Evolutionary conservation across 352 stramenopile genomes (phyloP).

Genomic region (Pythium brassicae): DNA sequence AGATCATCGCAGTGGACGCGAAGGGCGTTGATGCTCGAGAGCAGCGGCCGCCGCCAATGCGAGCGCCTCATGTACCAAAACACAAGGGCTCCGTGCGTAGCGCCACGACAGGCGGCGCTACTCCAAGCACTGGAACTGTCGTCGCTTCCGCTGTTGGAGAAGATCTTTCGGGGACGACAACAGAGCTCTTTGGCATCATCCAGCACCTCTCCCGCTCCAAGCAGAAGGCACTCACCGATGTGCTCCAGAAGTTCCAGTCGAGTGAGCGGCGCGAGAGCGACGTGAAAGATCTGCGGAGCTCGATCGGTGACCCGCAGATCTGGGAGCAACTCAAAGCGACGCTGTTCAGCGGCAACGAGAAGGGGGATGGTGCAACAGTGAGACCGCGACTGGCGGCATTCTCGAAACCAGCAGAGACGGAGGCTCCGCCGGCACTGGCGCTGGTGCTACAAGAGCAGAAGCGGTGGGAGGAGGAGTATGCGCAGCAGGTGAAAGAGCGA

Average conservation of each 20-base stretch:
- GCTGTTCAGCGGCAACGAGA: constrained; percentile 16
- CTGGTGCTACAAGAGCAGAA: constrained; percentile 58
- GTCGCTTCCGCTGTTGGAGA: neutral
- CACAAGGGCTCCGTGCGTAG: too few species aligned
- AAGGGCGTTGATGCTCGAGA: neutral
- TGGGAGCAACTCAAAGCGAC: constrained; percentile 62
- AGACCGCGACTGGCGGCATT: constrained; percentile 5
- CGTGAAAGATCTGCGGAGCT: constrained; percentile 44
- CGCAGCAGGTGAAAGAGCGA: constrained; percentile 38
- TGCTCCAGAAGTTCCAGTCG: constrained; percentile 58
- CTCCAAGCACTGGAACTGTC: too few species aligned
- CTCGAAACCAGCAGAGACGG: neutral
- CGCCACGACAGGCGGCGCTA: constrained; percentile 1
- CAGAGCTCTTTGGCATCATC: constrained; percentile 58
- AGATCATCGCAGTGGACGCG: constrained; percentile 4
- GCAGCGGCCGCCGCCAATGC: neutral
- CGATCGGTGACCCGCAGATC: constrained; percentile 67
- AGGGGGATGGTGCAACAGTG: neutral
- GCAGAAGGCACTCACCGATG: constrained; percentile 49
- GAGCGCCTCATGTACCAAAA: too few species aligned
- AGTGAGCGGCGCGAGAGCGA: constrained; percentile 52
- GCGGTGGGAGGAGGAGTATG: constrained; percentile 59
- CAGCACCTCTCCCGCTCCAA: constrained; percentile 68
- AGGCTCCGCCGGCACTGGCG: constrained; percentile 15
- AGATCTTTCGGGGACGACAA: constrained; percentile 45